Conservation (phyloP, 2,329 filamentous ascomycete genomes). For the Talaromyces sp. region DNA sequence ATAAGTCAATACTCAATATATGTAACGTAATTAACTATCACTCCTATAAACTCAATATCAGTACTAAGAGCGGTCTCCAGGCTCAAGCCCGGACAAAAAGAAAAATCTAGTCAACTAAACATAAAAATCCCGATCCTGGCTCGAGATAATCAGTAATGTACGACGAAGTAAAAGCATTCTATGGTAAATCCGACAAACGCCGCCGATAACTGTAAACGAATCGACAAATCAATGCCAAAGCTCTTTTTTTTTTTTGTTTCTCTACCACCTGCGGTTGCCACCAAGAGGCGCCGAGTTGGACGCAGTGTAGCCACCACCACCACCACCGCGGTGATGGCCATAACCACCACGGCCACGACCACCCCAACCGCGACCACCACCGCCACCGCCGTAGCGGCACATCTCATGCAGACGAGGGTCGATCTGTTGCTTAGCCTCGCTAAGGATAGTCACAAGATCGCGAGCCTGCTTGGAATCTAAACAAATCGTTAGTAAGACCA, state of each 20-base stretch:
- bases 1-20: neutral
- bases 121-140: neutral
- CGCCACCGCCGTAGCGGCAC: constrained; percentile 83
- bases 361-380: constrained; percentile 62
- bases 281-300: constrained; percentile 57
- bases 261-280: constrained; percentile 53
- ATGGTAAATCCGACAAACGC: constrained; percentile 21
- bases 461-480: constrained; percentile 89
- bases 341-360: constrained; percentile 49
- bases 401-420: constrained; percentile 95
- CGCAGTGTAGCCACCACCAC: constrained; percentile 48
- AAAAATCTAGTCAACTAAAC: neutral
- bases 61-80: neutral
- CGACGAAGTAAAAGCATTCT: constrained; percentile 12
- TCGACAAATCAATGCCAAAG: neutral
- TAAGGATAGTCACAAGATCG: constrained; percentile 87
- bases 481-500: neutral
- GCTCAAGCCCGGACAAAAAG: neutral
- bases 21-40: neutral
- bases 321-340: constrained; percentile 8
- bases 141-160: neutral
- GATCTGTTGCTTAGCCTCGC: constrained; percentile 96
- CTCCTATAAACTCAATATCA: neutral
- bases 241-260: neutral
- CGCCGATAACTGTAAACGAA: constrained; percentile 28